A percentile compares a stretch with the other conserved stretches of the same genome.
Evolutionary conservation across 192 early-diverging fungal genomes (phyloP).

Genomic region (Gigaspora rosea): DNA sequence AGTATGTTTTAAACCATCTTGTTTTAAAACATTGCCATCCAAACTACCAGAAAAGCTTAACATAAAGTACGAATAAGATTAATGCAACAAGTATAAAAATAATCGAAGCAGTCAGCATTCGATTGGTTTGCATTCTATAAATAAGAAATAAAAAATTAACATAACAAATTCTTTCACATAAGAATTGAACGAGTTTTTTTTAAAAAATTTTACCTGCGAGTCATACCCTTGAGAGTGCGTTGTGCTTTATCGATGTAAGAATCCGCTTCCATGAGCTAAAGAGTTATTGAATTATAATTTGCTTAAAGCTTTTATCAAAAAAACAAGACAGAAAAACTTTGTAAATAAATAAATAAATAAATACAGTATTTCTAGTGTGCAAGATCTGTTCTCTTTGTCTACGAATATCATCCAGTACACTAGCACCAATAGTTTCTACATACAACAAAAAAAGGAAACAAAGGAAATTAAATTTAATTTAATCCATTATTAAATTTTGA

Average conservation of each 20-base stretch:
- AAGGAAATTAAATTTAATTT: not conserved
- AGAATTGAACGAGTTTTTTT: not conserved
- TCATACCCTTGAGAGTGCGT: constrained; percentile 71
- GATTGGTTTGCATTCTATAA: constrained; percentile 82
- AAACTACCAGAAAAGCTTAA: constrained; percentile 60
- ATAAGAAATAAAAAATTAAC: not conserved
- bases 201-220: constrained; percentile 57
- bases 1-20: too few relatives aligned
- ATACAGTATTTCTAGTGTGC: constrained; percentile 80
- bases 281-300: not conserved
- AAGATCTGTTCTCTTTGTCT: constrained; percentile 91
- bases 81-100: constrained; percentile 78
- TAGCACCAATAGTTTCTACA: constrained; percentile 77
- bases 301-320: not conserved
- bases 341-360: not conserved
- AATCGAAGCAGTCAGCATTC: constrained; percentile 83
- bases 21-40: too few relatives aligned
- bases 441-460: too few relatives aligned
- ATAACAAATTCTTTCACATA: not conserved
- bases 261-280: constrained; percentile 74
- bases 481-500: not conserved
- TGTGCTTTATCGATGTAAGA: constrained; percentile 68
- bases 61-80: constrained; percentile 81
- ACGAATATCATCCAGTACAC: constrained; percentile 78
- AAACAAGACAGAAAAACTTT: not conserved